These are phyloP conservation scores for Colletotrichum neosansevieriae DNA, from an alignment of 2,329 filamentous ascomycete genomes.

Conservation along the genomic window DNA sequence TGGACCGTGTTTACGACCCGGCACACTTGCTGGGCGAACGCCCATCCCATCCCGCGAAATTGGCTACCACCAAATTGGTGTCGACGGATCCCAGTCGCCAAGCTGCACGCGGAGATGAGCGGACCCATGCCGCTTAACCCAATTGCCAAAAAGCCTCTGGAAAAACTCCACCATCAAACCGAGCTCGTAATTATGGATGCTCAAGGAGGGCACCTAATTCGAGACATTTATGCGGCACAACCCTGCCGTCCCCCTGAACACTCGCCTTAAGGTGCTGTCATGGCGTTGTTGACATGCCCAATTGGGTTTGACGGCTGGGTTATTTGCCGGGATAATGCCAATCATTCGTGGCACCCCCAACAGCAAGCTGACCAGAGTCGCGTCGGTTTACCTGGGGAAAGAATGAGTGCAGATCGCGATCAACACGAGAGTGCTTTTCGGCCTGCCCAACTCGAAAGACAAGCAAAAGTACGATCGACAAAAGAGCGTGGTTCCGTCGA, in stretches of 20 bases:
- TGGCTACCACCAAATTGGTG: neutral
- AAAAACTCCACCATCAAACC: conserved; percentile 20
- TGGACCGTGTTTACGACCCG: neutral
- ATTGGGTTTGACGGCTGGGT: conserved; percentile 16
- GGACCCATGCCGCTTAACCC: conserved; percentile 28
- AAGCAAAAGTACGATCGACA: conserved; percentile 12
- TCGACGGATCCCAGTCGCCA: neutral
- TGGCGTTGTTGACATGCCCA: conserved; percentile 26
- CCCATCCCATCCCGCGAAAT: no score
- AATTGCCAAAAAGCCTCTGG: conserved; percentile 11
- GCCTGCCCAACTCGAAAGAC: conserved; percentile 5
- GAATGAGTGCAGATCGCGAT: conserved; percentile 28
- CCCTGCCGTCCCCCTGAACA: conserved; percentile 32
- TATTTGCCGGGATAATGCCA: conserved; percentile 18
- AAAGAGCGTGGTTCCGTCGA: neutral
- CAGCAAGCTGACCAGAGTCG: conserved; percentile 3
- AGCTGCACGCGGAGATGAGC: conserved; percentile 34
- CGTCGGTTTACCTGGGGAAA: conserved; percentile 10
- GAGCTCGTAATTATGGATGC: conserved; percentile 39
- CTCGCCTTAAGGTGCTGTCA: conserved; percentile 28
- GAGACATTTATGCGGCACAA: conserved; percentile 24
- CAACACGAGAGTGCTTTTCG: neutral
- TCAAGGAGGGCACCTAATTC: conserved; percentile 26
- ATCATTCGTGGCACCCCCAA: conserved; percentile 5
- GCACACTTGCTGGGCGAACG: neutral